Conservation (phyloP, 306 rosid genomes). For the Carpinus viminea region DNA sequence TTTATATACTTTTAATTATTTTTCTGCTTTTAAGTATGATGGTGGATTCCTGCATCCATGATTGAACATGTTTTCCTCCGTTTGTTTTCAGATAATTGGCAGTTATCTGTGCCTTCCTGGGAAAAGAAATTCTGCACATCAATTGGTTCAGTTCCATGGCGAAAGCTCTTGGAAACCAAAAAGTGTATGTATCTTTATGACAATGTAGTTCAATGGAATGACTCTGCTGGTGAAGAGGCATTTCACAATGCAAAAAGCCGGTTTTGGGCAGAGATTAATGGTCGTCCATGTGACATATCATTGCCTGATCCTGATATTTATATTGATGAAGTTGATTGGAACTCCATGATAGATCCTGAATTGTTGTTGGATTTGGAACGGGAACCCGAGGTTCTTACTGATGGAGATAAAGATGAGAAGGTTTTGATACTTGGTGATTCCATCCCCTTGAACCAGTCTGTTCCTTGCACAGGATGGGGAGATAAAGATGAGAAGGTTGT, state of each 20-base stretch:
- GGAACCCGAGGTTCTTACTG: slow-evolving; percentile 31
- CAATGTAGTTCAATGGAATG: slow-evolving; percentile 67
- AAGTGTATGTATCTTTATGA: slow-evolving; percentile 48
- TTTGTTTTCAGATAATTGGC: slow-evolving; percentile 44
- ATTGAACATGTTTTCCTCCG: slow-evolving; percentile 2
- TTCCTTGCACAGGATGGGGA: slow-evolving; percentile 52
- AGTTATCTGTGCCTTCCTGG: slow-evolving; percentile 61
- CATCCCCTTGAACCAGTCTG: slow-evolving; percentile 40
- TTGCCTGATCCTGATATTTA: slow-evolving; percentile 70
- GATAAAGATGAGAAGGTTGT: slow-evolving; percentile 34
- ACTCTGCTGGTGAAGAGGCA: slow-evolving; percentile 79
- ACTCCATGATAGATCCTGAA: slow-evolving; percentile 52
- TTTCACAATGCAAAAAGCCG: slow-evolving; percentile 71
- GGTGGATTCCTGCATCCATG: slow-evolving; percentile 15
- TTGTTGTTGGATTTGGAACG: slow-evolving; percentile 59
- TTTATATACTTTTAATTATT: neutral
- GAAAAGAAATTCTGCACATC: slow-evolving; percentile 63
- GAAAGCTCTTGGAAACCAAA: slow-evolving; percentile 58
- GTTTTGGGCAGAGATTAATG: slow-evolving; percentile 62
- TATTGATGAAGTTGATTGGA: slow-evolving; percentile 71
- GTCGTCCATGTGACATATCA: slow-evolving; percentile 42
- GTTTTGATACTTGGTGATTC: slow-evolving; percentile 37
- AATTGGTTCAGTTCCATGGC: slow-evolving; percentile 72
- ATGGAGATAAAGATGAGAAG: slow-evolving; percentile 23
- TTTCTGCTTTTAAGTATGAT: slow-evolving; percentile 23